Conservation (phyloP, 495 filamentous ascomycete genomes). For the Antarctomyces pellizariae region DNA sequence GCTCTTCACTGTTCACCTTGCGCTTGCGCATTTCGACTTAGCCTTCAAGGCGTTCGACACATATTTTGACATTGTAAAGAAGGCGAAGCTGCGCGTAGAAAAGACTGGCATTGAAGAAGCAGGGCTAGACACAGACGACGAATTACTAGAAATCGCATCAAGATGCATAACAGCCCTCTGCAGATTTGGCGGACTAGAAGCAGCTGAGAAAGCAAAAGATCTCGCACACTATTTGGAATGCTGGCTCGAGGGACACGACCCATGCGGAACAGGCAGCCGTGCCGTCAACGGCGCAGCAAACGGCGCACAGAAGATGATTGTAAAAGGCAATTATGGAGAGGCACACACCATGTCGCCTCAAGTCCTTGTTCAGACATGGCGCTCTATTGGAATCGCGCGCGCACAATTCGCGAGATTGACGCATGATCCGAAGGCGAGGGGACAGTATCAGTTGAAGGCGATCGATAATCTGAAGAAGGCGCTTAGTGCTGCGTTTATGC, state of each 20-base stretch:
- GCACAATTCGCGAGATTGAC: constrained; percentile 72
- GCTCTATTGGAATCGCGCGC: constrained; percentile 59
- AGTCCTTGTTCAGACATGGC: constrained; percentile 43
- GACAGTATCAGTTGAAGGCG: constrained; percentile 47
- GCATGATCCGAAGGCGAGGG: constrained; percentile 39
- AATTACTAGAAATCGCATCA: constrained; percentile 46
- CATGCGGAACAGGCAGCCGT: constrained; percentile 9
- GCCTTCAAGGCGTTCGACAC: constrained; percentile 72
- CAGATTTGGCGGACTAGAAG: constrained; percentile 46
- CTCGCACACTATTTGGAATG: constrained; percentile 40
- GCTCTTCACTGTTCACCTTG: constrained; percentile 68
- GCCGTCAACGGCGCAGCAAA: constrained; percentile 15
- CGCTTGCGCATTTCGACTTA: constrained; percentile 69
- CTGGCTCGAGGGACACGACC: constrained; percentile 28
- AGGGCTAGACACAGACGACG: constrained; percentile 54
- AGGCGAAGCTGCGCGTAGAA: constrained; percentile 53
- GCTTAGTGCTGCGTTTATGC: constrained; percentile 35
- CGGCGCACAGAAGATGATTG: constrained; percentile 12
- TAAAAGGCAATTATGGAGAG: too few species aligned
- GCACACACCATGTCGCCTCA: constrained; percentile 8
- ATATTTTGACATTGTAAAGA: constrained; percentile 66
- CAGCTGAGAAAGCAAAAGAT: constrained; percentile 52
- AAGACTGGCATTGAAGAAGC: constrained; percentile 51
- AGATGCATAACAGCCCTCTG: constrained; percentile 64
- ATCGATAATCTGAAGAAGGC: constrained; percentile 49